Percentiles rank a stretch among this genome's conserved stretches.
Evolutionary conservation across 352 stramenopile genomes (phyloP).

Genomic region (Phytopythium ostracodes): DNA sequence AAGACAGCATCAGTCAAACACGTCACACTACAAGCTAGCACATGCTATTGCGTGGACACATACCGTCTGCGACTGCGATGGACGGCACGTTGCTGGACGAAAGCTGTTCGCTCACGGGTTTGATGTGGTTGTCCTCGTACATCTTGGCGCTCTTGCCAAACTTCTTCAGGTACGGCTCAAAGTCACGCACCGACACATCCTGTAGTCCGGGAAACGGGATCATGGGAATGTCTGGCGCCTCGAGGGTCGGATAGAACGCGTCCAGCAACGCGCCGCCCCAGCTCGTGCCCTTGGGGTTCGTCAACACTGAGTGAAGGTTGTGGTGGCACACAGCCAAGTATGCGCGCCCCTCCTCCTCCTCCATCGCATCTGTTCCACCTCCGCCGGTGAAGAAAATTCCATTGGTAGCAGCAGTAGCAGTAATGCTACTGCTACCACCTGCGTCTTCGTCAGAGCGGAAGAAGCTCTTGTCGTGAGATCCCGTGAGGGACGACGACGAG

Average conservation of each 20-base stretch:
- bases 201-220: constrained; percentile 63
- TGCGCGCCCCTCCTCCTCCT: constrained; percentile 59
- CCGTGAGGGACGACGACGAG: constrained; percentile 23
- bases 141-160: constrained; percentile 57
- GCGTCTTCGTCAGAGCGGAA: constrained; percentile 2
- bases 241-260: constrained; percentile 63
- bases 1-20: background rate
- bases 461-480: constrained; percentile 12
- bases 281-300: constrained; percentile 68
- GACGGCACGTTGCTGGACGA: constrained; percentile 81
- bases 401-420: too few relatives aligned
- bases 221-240: constrained; percentile 56
- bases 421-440: constrained; percentile 9
- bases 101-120: constrained; percentile 77
- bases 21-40: constrained; percentile 2
- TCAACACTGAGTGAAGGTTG: constrained; percentile 85
- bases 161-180: constrained; percentile 74
- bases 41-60: background rate
- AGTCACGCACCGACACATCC: constrained; percentile 57
- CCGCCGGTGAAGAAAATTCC: constrained; percentile 5
- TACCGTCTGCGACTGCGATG: constrained; percentile 73
- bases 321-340: constrained; percentile 69
- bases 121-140: constrained; percentile 75
- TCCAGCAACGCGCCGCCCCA: constrained; percentile 72
- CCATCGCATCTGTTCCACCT: constrained; percentile 18